Conservation (phyloP, 495 filamentous ascomycete species). For the Tetracladium setigerum region DNA sequence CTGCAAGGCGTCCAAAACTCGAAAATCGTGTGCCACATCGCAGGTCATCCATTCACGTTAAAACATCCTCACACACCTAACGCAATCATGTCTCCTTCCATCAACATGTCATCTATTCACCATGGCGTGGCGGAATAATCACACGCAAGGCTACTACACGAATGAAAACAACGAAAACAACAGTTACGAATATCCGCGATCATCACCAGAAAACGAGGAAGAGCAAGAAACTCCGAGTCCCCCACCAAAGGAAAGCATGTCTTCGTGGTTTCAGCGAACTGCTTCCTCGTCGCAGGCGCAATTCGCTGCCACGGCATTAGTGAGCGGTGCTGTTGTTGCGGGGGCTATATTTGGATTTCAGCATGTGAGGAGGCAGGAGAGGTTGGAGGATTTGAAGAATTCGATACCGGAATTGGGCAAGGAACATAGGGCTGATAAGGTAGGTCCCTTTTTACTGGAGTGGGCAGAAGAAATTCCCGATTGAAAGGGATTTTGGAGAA, state of each 20-base stretch:
- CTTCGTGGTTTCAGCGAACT: constrained; percentile 49
- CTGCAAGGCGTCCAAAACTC: too few relatives aligned
- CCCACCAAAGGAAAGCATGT: constrained; percentile 32
- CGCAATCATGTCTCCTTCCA: too few relatives aligned
- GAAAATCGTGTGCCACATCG: too few relatives aligned
- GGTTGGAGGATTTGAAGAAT: constrained; percentile 59
- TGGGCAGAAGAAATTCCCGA: background rate
- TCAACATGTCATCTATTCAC: too few relatives aligned
- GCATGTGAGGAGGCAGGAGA: constrained; percentile 50
- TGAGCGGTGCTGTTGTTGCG: constrained; percentile 69
- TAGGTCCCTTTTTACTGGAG: constrained; percentile 4
- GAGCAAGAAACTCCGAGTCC: background rate
- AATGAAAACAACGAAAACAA: too few relatives aligned
- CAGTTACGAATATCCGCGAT: too few relatives aligned
- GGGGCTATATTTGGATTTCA: constrained; percentile 67
- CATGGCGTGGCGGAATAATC: too few relatives aligned
- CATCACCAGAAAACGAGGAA: constrained; percentile 11
- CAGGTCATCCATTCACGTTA: too few relatives aligned
- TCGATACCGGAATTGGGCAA: constrained; percentile 49
- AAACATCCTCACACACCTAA: too few relatives aligned
- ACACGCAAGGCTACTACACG: too few relatives aligned
- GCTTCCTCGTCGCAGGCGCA: constrained; percentile 40
- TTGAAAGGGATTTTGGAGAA: background rate
- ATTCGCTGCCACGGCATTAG: constrained; percentile 65
- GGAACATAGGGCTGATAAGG: constrained; percentile 9